Evolutionary conservation across 2,329 filamentous ascomycete species (phyloP), one percentile per base, ranked within the genome.

Genomic region (Aspergillus pseudoterreus): DNA sequence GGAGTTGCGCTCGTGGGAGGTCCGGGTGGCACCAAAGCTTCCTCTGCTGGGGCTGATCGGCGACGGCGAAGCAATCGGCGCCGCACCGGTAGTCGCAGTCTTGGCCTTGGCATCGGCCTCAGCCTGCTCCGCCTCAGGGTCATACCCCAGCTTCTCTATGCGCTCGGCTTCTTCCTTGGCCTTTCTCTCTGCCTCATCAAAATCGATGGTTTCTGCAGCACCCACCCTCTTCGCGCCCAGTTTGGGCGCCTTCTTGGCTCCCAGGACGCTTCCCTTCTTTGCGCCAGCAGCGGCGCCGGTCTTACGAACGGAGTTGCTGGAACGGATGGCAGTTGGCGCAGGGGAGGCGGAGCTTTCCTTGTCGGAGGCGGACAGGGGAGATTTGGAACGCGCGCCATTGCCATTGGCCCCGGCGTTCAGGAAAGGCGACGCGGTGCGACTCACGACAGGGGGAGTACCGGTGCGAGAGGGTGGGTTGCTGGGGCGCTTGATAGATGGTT

Each of bases 111-210:
- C 60, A 21, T 66, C 62, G 10, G 67, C 63, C 56, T 73, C 71
- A 6, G 72, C 81, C 60, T 82, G 82, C 71, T 95, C 92, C 17
- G 90, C 92, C 57, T 96, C 88, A 1, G 92, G 90, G 63, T 99
- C 91, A 66, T 99, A 99, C 36, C 94, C 94, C 19, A 99, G 78
- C 75, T 95, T 96, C 69, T 87, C 91, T 67, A 96, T 94, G 60
- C 94, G 86, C 72, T 97, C 94, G 2, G 92, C 94, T 73, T 99
- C 94, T 73, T 97, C 94, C 71, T 92, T 95, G 41, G 94, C 94
- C 75, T 95, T 96, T 73, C 89, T 90, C 78, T 99, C 94, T 3
- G 92, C 94, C 71, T 92, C 94, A 58, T 99, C 94, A 65, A 99
- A 99, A 75, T 99, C 92, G 57, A 99, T 92, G 11, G 85, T 75